Base-by-base conservation (phyloP, 179 eudicot genomes). In the Amaranthus tricolor region DNA sequence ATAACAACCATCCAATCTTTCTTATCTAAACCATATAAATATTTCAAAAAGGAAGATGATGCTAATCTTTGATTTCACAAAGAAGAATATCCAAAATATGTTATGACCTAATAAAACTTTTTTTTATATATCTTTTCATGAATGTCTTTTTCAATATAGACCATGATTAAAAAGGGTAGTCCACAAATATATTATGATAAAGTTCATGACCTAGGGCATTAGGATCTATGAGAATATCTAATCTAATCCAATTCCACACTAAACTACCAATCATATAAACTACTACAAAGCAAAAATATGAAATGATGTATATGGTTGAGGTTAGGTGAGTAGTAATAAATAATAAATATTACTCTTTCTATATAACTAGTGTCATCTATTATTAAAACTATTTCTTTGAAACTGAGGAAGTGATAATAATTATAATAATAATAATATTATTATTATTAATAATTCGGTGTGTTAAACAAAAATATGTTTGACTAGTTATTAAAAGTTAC, bases 181-280 rank as follows among this genome's bases (percentile, higher is more conserved):
- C 74, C 69, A 3, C 50, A 59, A 76, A 43, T 11, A 64, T 57
- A 57, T 57, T 48, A 59, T 61, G 48, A 45, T 68, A 31, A 31
- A 49, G 14, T 11, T 62, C 51, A 58, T 75, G 59, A 75, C 14
- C 52, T 65, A 54, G 77, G 14, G 63, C 62, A 48, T 57, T 31
- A 68, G 72, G 71, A 75, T 75, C 67, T 58, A 10, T 4, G 14
- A 19, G 63, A 55, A 52, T 66, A 55, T 55, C 63, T 40, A 68
- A 68, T 68, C 71, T 58, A 68, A 62, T 40, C 31, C 49, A 64
- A 21, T 62, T 63, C 14, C 14, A 24, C 14, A 24, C 20, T 15
- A 53, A 66, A 68, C 40, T 68, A 58, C 73, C 78, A 76, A 76
- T 76, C 78, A 76, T 76, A 76, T 59, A 76, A 76, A 76, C 60